Percentiles rank a stretch among this genome's conserved stretches.
These are phyloP conservation scores for Dicorynia guianensis DNA, from an alignment of 306 rosid genomes.

Conservation along the genomic window DNA sequence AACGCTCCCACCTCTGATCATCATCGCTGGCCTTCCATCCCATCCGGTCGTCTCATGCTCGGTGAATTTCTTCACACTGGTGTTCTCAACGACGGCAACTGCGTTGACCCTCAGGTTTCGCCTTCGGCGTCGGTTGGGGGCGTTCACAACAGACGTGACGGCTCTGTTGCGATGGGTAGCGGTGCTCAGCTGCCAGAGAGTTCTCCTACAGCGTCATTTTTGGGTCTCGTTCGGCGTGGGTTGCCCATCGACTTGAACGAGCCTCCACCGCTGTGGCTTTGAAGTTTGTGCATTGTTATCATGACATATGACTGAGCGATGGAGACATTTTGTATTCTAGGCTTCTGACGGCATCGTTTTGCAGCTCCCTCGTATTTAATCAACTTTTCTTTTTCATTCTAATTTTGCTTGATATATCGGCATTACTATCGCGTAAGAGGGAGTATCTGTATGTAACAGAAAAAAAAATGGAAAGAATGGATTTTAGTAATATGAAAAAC, in stretches of 20 bases:
- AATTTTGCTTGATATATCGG: too few relatives aligned
- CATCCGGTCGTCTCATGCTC: constrained; percentile 55
- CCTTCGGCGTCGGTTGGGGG: background rate
- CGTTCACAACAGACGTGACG: constrained; percentile 10
- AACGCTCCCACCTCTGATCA: constrained; percentile 55
- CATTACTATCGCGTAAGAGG: too few relatives aligned
- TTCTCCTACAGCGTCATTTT: constrained; percentile 59
- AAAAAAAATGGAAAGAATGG: too few relatives aligned
- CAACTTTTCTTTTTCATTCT: background rate
- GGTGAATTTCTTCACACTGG: constrained; percentile 71
- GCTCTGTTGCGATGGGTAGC: background rate
- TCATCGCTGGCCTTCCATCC: constrained; percentile 49
- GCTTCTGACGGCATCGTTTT: constrained; percentile 34
- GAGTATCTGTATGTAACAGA: too few relatives aligned
- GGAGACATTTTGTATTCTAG: background rate
- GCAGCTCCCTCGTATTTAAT: background rate
- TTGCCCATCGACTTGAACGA: constrained; percentile 86
- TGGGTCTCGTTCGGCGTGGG: constrained; percentile 81
- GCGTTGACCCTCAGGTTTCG: constrained; percentile 26
- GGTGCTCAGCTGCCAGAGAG: constrained; percentile 17
- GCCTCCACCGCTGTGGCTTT: constrained; percentile 95
- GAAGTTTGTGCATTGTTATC: constrained; percentile 27
- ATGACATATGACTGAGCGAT: background rate
- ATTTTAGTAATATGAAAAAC: too few relatives aligned
- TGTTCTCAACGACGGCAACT: constrained; percentile 47